A percentile compares a stretch with the other conserved stretches of the same genome.
Evolutionary conservation across 2,329 filamentous ascomycete genomes (phyloP).

Genomic region (Emmonsia crescens): DNA sequence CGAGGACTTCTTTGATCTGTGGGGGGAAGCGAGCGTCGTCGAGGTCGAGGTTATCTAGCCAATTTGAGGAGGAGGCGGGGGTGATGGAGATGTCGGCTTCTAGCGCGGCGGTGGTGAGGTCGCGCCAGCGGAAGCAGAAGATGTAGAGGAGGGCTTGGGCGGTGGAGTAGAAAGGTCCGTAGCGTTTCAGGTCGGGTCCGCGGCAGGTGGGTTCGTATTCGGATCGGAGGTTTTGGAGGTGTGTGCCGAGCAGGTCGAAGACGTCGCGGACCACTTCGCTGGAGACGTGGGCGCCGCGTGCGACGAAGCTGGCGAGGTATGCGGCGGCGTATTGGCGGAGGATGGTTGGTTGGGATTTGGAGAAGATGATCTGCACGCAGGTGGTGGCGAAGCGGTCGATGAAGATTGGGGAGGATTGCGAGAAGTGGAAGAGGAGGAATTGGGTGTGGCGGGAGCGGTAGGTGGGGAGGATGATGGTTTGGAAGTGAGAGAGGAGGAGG

Average conservation of each 20-base stretch:
- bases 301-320: conserved; percentile 90
- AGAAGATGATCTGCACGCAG: conserved; percentile 61
- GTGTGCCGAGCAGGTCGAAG: conserved; percentile 65
- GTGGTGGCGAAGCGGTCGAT: conserved; percentile 74
- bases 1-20: conserved; percentile 61
- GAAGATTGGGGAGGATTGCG: conserved; percentile 66
- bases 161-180: conserved; percentile 74
- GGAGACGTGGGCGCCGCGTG: conserved; percentile 73
- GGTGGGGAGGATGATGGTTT: conserved; percentile 76
- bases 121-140: conserved; percentile 96
- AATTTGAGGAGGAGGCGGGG: not conserved
- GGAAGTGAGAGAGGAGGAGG: conserved; percentile 73
- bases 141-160: conserved; percentile 88
- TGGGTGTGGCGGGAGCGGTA: conserved; percentile 89
- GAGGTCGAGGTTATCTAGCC: conserved; percentile 44
- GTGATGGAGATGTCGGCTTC: conserved; percentile 44
- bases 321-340: conserved; percentile 76
- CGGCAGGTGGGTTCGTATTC: conserved; percentile 63
- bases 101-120: conserved; percentile 55
- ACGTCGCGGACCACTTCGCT: conserved; percentile 67
- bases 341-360: conserved; percentile 57
- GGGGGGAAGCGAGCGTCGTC: conserved; percentile 70
- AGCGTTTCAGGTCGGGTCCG: conserved; percentile 75
- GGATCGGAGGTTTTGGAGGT: conserved; percentile 64
- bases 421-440: conserved; percentile 92